Percentiles rank a stretch among this genome's conserved stretches.
These are phyloP conservation scores for Scheffersomyces segobiensis DNA, from an alignment of 1,139 yeast genomes.

Conservation along the genomic window DNA sequence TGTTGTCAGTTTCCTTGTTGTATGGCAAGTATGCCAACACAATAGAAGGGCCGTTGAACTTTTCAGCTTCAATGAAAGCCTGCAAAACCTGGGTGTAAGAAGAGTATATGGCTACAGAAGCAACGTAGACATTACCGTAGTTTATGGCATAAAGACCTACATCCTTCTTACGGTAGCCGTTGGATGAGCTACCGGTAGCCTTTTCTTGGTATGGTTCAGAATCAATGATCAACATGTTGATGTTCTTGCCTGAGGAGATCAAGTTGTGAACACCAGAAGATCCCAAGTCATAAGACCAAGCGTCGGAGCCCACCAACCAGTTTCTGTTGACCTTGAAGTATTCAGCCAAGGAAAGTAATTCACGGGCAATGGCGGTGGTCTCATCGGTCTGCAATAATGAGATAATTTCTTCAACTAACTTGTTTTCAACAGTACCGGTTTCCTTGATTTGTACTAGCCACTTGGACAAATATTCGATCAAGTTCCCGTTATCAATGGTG, in stretches of 20 bases:
- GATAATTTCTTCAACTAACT: slow-evolving; percentile 35
- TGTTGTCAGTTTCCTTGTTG: slow-evolving; percentile 61
- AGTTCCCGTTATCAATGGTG: slow-evolving; percentile 44
- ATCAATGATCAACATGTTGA: slow-evolving; percentile 85
- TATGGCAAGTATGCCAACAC: slow-evolving; percentile 90
- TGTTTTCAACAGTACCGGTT: slow-evolving; percentile 24
- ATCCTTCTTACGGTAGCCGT: slow-evolving; percentile 75
- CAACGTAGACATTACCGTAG: slow-evolving; percentile 86
- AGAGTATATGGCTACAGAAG: slow-evolving; percentile 91
- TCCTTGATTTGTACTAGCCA: slow-evolving; percentile 60
- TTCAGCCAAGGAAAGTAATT: slow-evolving; percentile 46
- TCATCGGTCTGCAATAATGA: slow-evolving; percentile 43
- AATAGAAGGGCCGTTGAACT: slow-evolving; percentile 86
- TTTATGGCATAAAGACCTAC: slow-evolving; percentile 95
- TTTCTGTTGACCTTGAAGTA: slow-evolving; percentile 51
- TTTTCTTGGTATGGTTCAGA: slow-evolving; percentile 74
- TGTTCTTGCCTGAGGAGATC: slow-evolving; percentile 69
- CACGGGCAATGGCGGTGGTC: slow-evolving; percentile 37
- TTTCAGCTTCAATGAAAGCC: slow-evolving; percentile 85
- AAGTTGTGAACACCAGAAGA: slow-evolving; percentile 89
- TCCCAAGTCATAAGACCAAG: slow-evolving; percentile 94
- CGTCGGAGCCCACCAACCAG: slow-evolving; percentile 93
- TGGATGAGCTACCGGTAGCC: slow-evolving; percentile 23
- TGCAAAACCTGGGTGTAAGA: slow-evolving; percentile 92
- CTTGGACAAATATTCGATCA: slow-evolving; percentile 61